These are phyloP conservation scores for Lepidium didymum DNA, from an alignment of 345 rosid species.

Conservation along the genomic window DNA sequence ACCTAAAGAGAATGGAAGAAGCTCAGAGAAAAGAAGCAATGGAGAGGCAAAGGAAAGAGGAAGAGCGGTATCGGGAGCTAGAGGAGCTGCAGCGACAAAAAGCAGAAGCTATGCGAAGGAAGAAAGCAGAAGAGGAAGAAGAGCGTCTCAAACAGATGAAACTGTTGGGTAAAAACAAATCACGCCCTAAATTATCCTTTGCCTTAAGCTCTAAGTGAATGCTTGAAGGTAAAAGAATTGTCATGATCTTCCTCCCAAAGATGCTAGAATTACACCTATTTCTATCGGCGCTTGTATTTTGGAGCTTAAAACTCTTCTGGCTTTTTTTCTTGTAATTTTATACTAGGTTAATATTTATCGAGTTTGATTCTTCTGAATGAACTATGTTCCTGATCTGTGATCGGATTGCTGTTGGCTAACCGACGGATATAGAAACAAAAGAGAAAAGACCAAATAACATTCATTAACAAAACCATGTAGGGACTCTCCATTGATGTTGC, in stretches of 20 bases:
- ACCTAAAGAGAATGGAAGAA: slow-evolving; percentile 67
- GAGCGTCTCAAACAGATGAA: slow-evolving; percentile 85
- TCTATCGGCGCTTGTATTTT: neutral
- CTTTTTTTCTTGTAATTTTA: neutral
- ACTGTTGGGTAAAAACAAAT: slow-evolving; percentile 91
- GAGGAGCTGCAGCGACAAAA: slow-evolving; percentile 77
- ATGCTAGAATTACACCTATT: neutral
- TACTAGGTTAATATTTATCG: neutral
- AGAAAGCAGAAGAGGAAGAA: slow-evolving; percentile 89
- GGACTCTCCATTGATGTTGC: neutral
- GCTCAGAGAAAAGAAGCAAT: slow-evolving; percentile 77
- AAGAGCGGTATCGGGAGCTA: slow-evolving; percentile 69
- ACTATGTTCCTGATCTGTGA: neutral
- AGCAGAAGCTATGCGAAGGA: slow-evolving; percentile 78
- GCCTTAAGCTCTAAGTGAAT: slow-evolving; percentile 78
- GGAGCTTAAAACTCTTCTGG: neutral
- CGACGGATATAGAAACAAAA: neutral
- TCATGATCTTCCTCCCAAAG: neutral
- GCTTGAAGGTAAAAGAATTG: neutral
- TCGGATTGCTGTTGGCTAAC: neutral
- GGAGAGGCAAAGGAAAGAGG: slow-evolving; percentile 81
- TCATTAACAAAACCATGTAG: neutral
- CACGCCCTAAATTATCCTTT: slow-evolving; percentile 86
- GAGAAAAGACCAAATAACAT: neutral
- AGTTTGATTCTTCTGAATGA: neutral